These are phyloP conservation scores for Grigorovia humatica DNA, from an alignment of 805 yeast genomes.

Conservation along the genomic window DNA sequence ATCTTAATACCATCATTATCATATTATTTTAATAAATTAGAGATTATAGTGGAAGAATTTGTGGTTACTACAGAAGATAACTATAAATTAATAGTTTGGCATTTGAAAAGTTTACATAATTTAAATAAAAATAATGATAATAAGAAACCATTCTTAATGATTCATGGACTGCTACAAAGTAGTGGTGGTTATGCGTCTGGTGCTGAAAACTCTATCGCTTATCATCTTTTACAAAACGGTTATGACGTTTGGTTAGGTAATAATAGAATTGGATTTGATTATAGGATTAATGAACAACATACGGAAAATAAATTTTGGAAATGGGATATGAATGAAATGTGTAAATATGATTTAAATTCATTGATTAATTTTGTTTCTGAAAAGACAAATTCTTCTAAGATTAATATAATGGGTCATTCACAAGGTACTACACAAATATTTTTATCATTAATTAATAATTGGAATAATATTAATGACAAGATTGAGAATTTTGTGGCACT, in stretches of 20 bases:
- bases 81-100: slow-evolving; percentile 52
- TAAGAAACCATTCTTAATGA: slow-evolving; percentile 56
- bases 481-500: slow-evolving; percentile 62
- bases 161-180: slow-evolving; percentile 84
- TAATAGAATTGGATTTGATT: slow-evolving; percentile 77
- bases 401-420: slow-evolving; percentile 71
- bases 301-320: slow-evolving; percentile 55
- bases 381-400: slow-evolving; percentile 31
- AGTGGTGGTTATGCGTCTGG: slow-evolving; percentile 76
- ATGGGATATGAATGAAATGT: slow-evolving; percentile 84
- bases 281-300: slow-evolving; percentile 33
- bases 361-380: slow-evolving; percentile 52
- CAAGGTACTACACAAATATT: slow-evolving; percentile 90
- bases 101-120: slow-evolving; percentile 22
- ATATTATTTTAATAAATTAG: slow-evolving; percentile 58
- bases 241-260: slow-evolving; percentile 90
- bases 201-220: slow-evolving; percentile 69
- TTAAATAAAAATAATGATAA: slow-evolving; percentile 8
- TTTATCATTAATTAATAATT: slow-evolving; percentile 43
- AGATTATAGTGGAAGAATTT: slow-evolving; percentile 48
- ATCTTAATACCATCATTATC: slow-evolving; percentile 43
- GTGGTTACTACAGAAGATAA: slow-evolving; percentile 74
- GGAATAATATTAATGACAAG: slow-evolving; percentile 33
- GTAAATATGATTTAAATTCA: slow-evolving; percentile 63
- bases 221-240: slow-evolving; percentile 41